Evolutionary conservation across 257 asterid genomes (phyloP), one percentile per base, ranked within the genome.

Genomic region (Solanum lignicaule): DNA sequence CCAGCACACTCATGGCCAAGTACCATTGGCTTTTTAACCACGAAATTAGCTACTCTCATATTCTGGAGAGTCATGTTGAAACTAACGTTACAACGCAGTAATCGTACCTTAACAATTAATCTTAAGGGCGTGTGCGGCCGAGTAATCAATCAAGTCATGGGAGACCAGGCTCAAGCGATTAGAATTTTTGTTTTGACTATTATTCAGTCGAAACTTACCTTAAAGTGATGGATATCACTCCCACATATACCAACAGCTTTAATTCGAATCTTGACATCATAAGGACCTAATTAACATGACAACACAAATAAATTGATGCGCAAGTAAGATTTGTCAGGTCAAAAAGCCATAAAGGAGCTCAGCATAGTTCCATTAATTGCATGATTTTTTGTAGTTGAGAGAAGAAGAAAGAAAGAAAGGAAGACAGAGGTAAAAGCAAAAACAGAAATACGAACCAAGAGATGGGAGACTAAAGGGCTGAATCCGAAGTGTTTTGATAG

Each of bases 231-330:
- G 90, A 96, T 98, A 93, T 96, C 99, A 90, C 99, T 96, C 86
- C 99, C 98, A 90, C 98, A 96, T 55, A 96, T 96, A 38, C 99
- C 99, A 79, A 96, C 98, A 89, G 98, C 98, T 92, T 94, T 95
- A 92, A 96, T 94, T 82, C 96, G 90, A 89, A 96, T 92, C 90
- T 94, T 94, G 88, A 94, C 98, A 91, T 96, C 98, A 71, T 90
- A 94, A 48, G 98, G 94, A 20, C 99, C 98, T 95, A 76, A 41
- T 58, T 43, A 43, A 84, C 74, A 69, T 48, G 21, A 48, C n/a
- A 76, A 76, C 14, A 33, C 33, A 36, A 60, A 58, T 60, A 25
- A 83, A 58, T 66, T 68, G 75, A 68, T 27, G 36, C 10, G 3
- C 75, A 27, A 27, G 36, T 25, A 65, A n/a, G 72, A n/a, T n/a